Conservation (phyloP, 202 grass and related monocot genomes). For the Eragrostis tef region DNA sequence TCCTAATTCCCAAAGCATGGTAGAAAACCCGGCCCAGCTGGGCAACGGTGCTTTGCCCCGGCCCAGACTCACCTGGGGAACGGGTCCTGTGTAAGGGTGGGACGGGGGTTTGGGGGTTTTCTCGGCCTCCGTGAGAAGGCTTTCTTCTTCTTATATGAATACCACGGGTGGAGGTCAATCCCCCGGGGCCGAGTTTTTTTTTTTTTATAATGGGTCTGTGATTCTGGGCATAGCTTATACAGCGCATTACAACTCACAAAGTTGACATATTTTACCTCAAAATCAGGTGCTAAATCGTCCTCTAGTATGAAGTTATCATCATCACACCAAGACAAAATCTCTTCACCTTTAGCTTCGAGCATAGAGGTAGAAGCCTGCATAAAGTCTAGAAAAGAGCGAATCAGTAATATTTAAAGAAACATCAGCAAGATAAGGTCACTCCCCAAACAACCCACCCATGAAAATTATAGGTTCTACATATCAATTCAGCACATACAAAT, state of each 20-base stretch:
- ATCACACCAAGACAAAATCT: constrained; percentile 62
- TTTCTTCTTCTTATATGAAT: no score
- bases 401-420: constrained; percentile 33
- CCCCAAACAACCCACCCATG: neutral
- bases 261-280: constrained; percentile 58
- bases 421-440: neutral
- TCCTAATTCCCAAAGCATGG: no score
- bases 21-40: no score
- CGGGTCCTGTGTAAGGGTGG: no score
- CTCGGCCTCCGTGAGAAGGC: no score
- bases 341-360: constrained; percentile 70
- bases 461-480: neutral
- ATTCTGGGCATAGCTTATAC: neutral
- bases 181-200: no score
- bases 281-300: constrained; percentile 68
- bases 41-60: no score
- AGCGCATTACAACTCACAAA: neutral
- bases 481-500: neutral
- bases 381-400: constrained; percentile 59
- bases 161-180: no score
- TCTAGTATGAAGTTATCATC: constrained; percentile 90
- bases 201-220: neutral
- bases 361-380: constrained; percentile 74
- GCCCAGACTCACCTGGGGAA: no score
- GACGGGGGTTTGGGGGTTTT: no score